Evolutionary conservation across 257 asterid species (phyloP).

Genomic region (Solanum tacnaense): DNA sequence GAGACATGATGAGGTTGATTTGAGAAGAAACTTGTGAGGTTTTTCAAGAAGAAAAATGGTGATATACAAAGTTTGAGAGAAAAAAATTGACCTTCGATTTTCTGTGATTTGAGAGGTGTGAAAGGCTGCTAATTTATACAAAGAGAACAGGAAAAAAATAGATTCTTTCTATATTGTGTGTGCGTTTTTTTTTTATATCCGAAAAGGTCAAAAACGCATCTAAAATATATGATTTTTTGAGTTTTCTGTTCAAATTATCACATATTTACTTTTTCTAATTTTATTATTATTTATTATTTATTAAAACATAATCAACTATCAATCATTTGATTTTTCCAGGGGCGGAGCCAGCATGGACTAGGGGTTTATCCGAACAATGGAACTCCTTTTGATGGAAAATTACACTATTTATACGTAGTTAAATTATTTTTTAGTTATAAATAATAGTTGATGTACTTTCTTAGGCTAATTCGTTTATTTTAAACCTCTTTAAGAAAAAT

Average conservation of each 20-base stretch:
- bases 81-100: background rate
- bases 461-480: background rate
- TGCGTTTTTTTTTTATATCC: rapidly evolving
- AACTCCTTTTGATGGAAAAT: background rate
- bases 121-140: background rate
- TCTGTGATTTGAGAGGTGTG: background rate
- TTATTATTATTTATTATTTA: background rate
- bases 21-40: background rate
- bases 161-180: background rate
- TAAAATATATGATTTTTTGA: background rate
- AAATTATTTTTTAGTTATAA: background rate
- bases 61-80: background rate
- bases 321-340: too few relatives aligned
- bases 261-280: background rate
- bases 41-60: background rate
- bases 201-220: rapidly evolving
- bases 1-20: background rate
- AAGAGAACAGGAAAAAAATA: background rate
- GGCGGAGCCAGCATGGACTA: background rate
- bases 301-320: background rate
- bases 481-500: background rate
- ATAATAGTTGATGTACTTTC: background rate
- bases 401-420: background rate
- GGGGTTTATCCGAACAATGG: background rate
- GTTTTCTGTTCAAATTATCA: rapidly evolving